Percentiles rank a stretch among this genome's conserved stretches.
Conservation (phyloP, 1,139 yeast species). For the Suhomyces chickasaworum region DNA sequence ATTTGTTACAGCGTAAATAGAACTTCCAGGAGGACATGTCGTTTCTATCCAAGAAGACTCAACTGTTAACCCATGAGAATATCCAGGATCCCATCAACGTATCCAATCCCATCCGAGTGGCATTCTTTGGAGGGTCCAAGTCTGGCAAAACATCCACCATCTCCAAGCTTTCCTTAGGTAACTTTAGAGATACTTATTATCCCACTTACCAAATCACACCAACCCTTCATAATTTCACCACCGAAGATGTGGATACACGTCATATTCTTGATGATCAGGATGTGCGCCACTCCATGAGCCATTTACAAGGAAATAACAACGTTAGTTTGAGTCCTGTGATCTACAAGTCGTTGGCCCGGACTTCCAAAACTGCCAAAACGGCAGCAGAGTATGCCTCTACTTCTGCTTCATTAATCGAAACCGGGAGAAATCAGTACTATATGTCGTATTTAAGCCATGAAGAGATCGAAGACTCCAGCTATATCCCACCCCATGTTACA, state of each 20-base stretch:
- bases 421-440: conserved; percentile 29
- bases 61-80: conserved; percentile 3
- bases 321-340: conserved; percentile 34
- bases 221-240: conserved; percentile 53
- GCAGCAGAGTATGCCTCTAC: background rate
- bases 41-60: conserved; percentile 9
- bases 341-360: conserved; percentile 23
- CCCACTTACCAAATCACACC: conserved; percentile 63
- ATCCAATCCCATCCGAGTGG: conserved; percentile 51
- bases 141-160: conserved; percentile 55
- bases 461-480: conserved; percentile 29
- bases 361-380: background rate
- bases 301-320: conserved; percentile 16
- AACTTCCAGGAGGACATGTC: conserved; percentile 2
- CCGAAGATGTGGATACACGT: conserved; percentile 41
- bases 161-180: conserved; percentile 52
- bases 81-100: conserved; percentile 21
- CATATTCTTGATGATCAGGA: conserved; percentile 51
- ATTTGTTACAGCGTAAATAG: background rate
- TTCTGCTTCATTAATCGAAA: conserved; percentile 5
- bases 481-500: conserved; percentile 45
- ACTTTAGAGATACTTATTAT: conserved; percentile 59
- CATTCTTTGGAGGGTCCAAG: conserved; percentile 57
- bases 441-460: conserved; percentile 21
- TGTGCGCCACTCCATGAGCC: conserved; percentile 16